These are phyloP conservation scores for Chamaecrista fasciculata DNA, from an alignment of 306 rosid species.

Conservation along the genomic window DNA sequence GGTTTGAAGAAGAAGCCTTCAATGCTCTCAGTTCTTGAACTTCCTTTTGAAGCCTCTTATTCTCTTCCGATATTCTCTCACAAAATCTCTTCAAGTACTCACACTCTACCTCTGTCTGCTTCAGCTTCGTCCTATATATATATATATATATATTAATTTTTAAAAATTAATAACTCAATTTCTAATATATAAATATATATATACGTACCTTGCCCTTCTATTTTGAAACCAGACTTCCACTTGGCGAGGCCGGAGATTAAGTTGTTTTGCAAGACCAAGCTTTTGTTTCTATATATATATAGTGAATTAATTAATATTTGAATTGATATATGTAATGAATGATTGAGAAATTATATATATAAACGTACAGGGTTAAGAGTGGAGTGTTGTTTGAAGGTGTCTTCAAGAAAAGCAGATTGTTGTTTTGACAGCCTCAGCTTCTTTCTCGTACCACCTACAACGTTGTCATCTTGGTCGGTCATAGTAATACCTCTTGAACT, in stretches of 20 bases:
- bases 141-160: background rate
- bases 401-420: constrained; percentile 96
- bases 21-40: constrained; percentile 72
- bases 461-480: constrained; percentile 80
- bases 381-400: constrained; percentile 86
- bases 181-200: too few species aligned
- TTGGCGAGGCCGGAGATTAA: constrained; percentile 88
- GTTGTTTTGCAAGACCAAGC: constrained; percentile 78
- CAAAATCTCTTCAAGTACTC: constrained; percentile 70
- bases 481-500: too few species aligned
- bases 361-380: constrained; percentile 86
- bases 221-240: constrained; percentile 99
- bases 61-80: constrained; percentile 72
- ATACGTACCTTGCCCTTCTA: constrained; percentile 82
- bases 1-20: constrained; percentile 49
- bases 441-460: constrained; percentile 53
- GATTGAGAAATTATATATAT: background rate
- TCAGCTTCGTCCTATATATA: constrained; percentile 56
- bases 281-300: constrained; percentile 94
- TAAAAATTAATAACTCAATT: background rate
- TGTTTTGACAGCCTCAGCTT: constrained; percentile 90
- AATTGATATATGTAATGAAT: background rate
- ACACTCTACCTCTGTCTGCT: constrained; percentile 78
- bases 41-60: constrained; percentile 69
- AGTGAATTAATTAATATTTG: too few species aligned